Conservation (phyloP, 371 early-diverging fungal genomes). For the Mortierella sp. region DNA sequence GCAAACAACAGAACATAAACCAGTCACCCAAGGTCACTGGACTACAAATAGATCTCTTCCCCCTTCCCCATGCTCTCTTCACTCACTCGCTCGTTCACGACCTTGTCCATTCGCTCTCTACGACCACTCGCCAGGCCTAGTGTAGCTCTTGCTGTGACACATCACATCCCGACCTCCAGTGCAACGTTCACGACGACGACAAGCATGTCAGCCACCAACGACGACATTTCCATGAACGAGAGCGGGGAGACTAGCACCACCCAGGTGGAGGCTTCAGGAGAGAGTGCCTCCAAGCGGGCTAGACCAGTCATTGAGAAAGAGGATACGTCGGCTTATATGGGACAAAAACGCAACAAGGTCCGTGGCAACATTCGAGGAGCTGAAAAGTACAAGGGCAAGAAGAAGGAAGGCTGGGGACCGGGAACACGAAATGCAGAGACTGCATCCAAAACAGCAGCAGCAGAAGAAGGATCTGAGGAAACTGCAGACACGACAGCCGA, state of each 20-base stretch:
- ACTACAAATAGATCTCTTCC: too few species aligned
- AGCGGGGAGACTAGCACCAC: neutral
- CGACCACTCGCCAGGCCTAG: neutral
- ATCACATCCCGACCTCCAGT: neutral
- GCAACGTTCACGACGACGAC: neutral
- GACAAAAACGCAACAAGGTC: conserved; percentile 35
- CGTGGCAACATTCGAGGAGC: conserved; percentile 51
- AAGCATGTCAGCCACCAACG: conserved; percentile 1
- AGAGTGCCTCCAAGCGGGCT: conserved; percentile 35
- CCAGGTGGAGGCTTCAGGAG: conserved; percentile 5
- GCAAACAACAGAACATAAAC: too few species aligned
- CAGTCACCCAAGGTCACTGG: too few species aligned
- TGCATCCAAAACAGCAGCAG: conserved; percentile 8
- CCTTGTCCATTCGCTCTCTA: neutral
- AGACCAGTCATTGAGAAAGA: conserved; percentile 23
- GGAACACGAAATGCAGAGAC: conserved; percentile 35
- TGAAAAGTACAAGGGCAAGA: conserved; percentile 49
- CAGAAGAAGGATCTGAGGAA: neutral
- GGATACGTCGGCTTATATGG: conserved; percentile 39
- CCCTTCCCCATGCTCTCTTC: conserved; percentile 1
- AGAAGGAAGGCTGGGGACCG: conserved; percentile 20
- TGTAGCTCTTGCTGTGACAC: neutral
- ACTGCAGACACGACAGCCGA: conserved; percentile 1
- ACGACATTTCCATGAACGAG: neutral
- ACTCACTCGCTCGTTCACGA: neutral